Conservation (phyloP, 345 rosid species). For the Populus euphratica region DNA sequence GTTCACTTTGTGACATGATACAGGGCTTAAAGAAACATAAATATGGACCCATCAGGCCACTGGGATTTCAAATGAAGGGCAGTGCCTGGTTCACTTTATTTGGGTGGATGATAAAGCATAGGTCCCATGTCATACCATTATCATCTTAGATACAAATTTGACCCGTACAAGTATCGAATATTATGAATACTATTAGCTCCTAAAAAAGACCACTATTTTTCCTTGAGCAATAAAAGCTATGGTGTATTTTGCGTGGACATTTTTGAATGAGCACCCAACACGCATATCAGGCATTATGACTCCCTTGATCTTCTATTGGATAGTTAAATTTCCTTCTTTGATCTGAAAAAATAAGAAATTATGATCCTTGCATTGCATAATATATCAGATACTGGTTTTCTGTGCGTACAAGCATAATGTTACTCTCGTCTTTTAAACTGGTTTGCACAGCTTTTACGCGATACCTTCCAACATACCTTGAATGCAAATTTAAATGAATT, state of each 20-base stretch:
- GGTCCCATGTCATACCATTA: constrained; percentile 32
- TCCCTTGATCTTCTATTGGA: not conserved
- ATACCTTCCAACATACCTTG: not conserved
- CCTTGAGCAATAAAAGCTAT: not conserved
- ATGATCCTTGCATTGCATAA: not conserved
- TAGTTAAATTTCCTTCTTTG: not conserved
- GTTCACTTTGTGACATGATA: constrained; percentile 24
- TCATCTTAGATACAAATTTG: constrained; percentile 11
- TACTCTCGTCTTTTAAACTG: not conserved
- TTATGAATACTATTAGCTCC: constrained; percentile 4
- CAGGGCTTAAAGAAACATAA: constrained; percentile 23
- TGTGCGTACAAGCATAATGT: not conserved
- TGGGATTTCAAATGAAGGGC: constrained; percentile 29
- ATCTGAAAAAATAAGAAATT: not conserved
- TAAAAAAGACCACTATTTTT: constrained; percentile 11
- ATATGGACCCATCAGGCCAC: constrained; percentile 47
- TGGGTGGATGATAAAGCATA: constrained; percentile 49
- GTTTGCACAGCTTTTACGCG: not conserved
- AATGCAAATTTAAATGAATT: not conserved
- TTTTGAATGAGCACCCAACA: constrained; percentile 1
- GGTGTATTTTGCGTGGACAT: constrained; percentile 6
- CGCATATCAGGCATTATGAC: constrained; percentile 4
- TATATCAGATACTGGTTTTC: not conserved
- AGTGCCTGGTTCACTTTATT: constrained; percentile 30
- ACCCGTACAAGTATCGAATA: constrained; percentile 16